Evolutionary conservation across 306 rosid species (phyloP), one percentile per base, ranked within the genome.

Genomic region (Betula pendula): DNA sequence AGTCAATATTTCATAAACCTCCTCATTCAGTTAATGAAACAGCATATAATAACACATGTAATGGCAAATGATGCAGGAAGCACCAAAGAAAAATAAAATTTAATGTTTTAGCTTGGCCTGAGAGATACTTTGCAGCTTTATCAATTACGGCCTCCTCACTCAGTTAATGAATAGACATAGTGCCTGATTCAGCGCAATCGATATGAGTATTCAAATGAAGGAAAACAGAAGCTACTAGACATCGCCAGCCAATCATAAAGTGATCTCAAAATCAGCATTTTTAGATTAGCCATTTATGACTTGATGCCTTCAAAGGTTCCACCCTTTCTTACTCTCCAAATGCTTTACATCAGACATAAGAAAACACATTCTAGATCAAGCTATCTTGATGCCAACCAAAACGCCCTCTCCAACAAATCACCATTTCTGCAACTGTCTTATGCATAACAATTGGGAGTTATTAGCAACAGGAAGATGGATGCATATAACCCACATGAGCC

Each of bases 1-100:
- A 68, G 53, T 71, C 73, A 71, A 67, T 73, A 50, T 76, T 67
- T 44, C 67, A 47, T 52, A 60, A 24, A 72, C 42, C 59, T 74
- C 51, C 45, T 22, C 82, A 20, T 22, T 50, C 24, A 59, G 44
- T 75, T 29, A 42, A 75, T 70, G 44, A 71, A 49, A 17, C 74
- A 79, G 79, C 45, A 78, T 15, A 75, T 38, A 31, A 17, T 13
- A 35, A 49, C 24, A 51, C 31, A 51, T 11, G 42, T n/a, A 60
- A 59, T 70, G 60, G 51, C 40, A 43, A 20, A 58, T 43, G 31
- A 48, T 51, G 35, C 51, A 31, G 56, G 55, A 73, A 66, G 52
- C 19, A 45, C 24, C 31, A 53, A 52, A 33, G 27, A 8, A 5
- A 72, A 72, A 25, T 24, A 47, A 5, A 50, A 75, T 9, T 16